Conservation (phyloP, 345 rosid genomes). For the Viola odorata region DNA sequence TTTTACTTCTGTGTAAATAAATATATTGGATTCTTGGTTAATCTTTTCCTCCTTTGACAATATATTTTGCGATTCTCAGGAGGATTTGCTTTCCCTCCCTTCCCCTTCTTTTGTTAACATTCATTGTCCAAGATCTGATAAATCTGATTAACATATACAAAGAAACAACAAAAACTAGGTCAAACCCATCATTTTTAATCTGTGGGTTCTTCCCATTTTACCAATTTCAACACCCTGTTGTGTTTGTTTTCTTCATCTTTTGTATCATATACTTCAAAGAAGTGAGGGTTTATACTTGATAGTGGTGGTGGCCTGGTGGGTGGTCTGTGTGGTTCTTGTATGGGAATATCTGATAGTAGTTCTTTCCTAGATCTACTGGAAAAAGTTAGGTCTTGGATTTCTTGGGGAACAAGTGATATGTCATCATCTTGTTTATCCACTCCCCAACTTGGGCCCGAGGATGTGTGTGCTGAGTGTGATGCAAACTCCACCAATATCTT, state of each 20-base stretch:
- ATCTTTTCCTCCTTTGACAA: constrained; percentile 25
- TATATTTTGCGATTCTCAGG: constrained; percentile 36
- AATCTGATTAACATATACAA: not conserved
- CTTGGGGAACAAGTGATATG: constrained; percentile 54
- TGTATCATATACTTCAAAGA: not conserved
- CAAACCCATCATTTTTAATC: constrained; percentile 51
- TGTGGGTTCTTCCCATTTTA: constrained; percentile 33
- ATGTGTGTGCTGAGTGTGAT: constrained; percentile 53
- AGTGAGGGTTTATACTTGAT: not conserved
- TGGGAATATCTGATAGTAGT: constrained; percentile 65
- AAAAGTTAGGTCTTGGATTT: constrained; percentile 72
- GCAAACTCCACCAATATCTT: constrained; percentile 23
- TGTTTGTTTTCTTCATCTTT: no score
- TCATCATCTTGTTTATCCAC: constrained; percentile 22
- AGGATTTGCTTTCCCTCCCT: constrained; percentile 30
- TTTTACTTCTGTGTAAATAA: constrained; percentile 38
- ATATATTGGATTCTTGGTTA: constrained; percentile 15
- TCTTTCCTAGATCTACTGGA: constrained; percentile 62
- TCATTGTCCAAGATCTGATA: not conserved
- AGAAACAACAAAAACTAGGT: constrained; percentile 7
- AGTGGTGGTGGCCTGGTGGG: not conserved
- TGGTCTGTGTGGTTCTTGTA: constrained; percentile 21
- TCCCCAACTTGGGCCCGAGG: constrained; percentile 36
- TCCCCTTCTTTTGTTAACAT: not conserved
- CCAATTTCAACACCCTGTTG: not conserved